phyloP scores from a whole-genome alignment of 129 eudicot genomes.

The Helichrysum umbraculigerum region DNA sequence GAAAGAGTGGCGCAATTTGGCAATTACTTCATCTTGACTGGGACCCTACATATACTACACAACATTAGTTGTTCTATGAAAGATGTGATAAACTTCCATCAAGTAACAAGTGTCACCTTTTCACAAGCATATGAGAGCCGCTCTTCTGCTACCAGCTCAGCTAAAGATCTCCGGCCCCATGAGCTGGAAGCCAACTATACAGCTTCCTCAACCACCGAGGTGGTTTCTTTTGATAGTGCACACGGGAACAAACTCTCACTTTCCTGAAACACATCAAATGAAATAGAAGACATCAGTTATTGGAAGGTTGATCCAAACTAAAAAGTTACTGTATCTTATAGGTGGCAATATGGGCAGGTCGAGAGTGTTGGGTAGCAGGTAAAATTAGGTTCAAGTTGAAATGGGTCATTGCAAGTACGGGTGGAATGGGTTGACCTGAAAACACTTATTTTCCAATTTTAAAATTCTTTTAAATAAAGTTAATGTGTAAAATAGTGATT shows the following conservation, averaged over 20 bases:
- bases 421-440: not conserved
- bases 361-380: not conserved
- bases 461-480: not conserved
- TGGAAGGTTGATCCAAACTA: constrained; percentile 22
- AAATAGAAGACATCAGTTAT: constrained; percentile 10
- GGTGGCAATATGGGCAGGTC: no score
- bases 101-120: constrained; percentile 56
- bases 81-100: constrained; percentile 7
- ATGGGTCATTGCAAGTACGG: not conserved
- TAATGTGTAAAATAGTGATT: not conserved
- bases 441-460: not conserved
- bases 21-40: constrained; percentile 87
- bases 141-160: constrained; percentile 98
- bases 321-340: not conserved
- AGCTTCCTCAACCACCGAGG: constrained; percentile 78
- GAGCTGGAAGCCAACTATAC: constrained; percentile 73
- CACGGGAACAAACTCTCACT: constrained; percentile 93
- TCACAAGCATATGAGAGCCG: constrained; percentile 95
- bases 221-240: constrained; percentile 61
- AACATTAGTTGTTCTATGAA: constrained; percentile 22
- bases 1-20: constrained; percentile 79
- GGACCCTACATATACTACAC: constrained; percentile 73
- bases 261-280: constrained; percentile 53
- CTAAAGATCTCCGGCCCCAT: constrained; percentile 92
- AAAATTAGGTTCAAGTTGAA: not conserved